A percentile compares a stretch with the other conserved stretches of the same genome.
Evolutionary conservation across 345 rosid genomes (phyloP).

Genomic region (thale cress (Arabidopsis thaliana)): DNA sequence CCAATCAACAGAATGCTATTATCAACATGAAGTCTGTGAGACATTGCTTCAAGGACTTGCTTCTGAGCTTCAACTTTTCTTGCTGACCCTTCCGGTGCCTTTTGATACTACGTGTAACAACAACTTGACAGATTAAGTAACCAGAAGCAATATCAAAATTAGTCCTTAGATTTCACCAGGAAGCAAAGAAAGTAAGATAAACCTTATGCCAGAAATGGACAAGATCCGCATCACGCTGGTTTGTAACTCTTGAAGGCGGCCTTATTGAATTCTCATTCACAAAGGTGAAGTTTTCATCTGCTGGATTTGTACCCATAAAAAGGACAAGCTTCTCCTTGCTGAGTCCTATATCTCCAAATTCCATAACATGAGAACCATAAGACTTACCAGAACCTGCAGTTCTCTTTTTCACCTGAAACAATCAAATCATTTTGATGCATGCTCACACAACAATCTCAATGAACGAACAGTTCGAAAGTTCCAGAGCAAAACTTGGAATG

Average conservation of each 20-base stretch:
- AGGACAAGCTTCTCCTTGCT: slow-evolving; percentile 59
- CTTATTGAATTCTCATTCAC: slow-evolving; percentile 63
- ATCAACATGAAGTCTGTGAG: slow-evolving; percentile 85
- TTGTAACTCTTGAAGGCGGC: slow-evolving; percentile 63
- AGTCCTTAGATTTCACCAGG: neutral
- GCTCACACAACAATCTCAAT: slow-evolving; percentile 1
- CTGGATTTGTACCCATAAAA: slow-evolving; percentile 91
- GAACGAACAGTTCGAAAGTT: neutral
- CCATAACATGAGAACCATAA: slow-evolving; percentile 93
- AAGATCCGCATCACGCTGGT: slow-evolving; percentile 96
- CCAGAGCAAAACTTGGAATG: neutral
- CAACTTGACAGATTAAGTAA: slow-evolving; percentile 7
- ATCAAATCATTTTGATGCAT: neutral
- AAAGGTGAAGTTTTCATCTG: slow-evolving; percentile 78
- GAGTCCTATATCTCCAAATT: slow-evolving; percentile 72
- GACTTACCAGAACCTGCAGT: slow-evolving; percentile 54
- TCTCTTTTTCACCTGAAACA: slow-evolving; percentile 76
- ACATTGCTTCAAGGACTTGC: slow-evolving; percentile 82
- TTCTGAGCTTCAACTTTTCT: slow-evolving; percentile 80
- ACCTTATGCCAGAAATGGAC: slow-evolving; percentile 95
- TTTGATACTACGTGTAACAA: slow-evolving; percentile 62
- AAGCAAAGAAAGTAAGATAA: slow-evolving; percentile 13
- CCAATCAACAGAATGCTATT: slow-evolving; percentile 68
- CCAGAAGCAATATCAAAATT: neutral
- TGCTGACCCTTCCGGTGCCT: slow-evolving; percentile 82